A percentile compares a stretch with the other conserved stretches of the same genome.
Conservation (phyloP, 257 asterid genomes). For the Ilex asprella region DNA sequence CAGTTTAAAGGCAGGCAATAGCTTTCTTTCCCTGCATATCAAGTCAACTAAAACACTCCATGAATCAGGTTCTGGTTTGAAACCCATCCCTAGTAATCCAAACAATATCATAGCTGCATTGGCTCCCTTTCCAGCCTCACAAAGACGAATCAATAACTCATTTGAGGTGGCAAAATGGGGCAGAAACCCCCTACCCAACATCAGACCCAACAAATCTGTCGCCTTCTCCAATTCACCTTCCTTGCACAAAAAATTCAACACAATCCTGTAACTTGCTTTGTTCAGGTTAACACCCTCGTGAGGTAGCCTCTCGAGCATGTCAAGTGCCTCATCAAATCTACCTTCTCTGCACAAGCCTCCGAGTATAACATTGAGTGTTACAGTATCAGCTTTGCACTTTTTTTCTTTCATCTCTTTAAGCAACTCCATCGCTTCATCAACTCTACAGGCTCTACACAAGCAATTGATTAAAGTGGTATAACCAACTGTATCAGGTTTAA, state of each 20-base stretch:
- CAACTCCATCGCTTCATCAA: conserved; percentile 65
- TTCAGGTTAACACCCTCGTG: conserved; percentile 60
- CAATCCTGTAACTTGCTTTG: conserved; percentile 83
- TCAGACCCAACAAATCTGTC: conserved; percentile 44
- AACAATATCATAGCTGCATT: conserved; percentile 46
- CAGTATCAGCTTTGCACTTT: conserved; percentile 59
- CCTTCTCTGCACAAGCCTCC: conserved; percentile 66
- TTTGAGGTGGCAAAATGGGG: conserved; percentile 88
- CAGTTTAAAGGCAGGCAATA: conserved; percentile 66
- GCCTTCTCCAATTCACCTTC: conserved; percentile 63
- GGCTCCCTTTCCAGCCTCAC: conserved; percentile 58
- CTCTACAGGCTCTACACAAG: conserved; percentile 51
- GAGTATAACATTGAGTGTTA: conserved; percentile 69
- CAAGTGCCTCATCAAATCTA: conserved; percentile 60
- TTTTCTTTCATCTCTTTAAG: conserved; percentile 70
- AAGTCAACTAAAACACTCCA: conserved; percentile 65
- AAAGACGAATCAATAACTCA: conserved; percentile 62
- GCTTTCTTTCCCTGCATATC: conserved; percentile 62
- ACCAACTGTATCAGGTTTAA: conserved; percentile 58
- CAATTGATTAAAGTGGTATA: conserved; percentile 63
- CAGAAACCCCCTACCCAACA: conserved; percentile 70
- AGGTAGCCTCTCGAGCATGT: conserved; percentile 73
- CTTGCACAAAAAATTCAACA: conserved; percentile 62
- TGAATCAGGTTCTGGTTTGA: conserved; percentile 62
- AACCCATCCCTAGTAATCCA: conserved; percentile 54